Percentiles rank a stretch among this genome's conserved stretches.
Conservation (phyloP, 148 eudicot species). For the Camellia granthamiana region DNA sequence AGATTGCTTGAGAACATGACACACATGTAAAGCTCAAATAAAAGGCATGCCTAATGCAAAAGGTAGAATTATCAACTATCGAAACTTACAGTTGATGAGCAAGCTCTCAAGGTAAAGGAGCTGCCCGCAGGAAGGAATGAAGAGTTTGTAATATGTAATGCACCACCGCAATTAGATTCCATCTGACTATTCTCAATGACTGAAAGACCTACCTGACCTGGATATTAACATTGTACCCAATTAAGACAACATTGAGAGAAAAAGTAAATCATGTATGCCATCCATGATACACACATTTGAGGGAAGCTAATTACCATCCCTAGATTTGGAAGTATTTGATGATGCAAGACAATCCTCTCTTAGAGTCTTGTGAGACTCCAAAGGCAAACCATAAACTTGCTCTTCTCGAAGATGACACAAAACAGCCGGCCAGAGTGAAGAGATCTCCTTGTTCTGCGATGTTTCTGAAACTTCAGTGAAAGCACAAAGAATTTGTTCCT, state of each 20-base stretch:
- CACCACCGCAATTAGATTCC: conserved; percentile 14
- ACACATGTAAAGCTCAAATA: neutral
- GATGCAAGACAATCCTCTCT: conserved; percentile 28
- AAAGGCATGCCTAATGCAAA: neutral
- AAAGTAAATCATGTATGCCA: neutral
- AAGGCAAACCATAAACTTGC: conserved; percentile 48
- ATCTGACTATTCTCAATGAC: conserved; percentile 8
- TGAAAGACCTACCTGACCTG: conserved; percentile 37
- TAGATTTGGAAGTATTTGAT: conserved; percentile 25
- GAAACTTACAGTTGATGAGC: conserved; percentile 53
- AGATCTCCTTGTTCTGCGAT: conserved; percentile 36
- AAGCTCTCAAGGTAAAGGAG: conserved; percentile 34
- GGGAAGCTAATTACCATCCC: conserved; percentile 38
- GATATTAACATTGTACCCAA: conserved; percentile 14
- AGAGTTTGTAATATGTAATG: conserved; percentile 11
- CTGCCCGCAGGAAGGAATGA: neutral
- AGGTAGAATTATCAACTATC: neutral
- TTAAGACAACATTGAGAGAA: neutral
- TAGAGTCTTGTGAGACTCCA: conserved; percentile 25
- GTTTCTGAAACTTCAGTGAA: conserved; percentile 47
- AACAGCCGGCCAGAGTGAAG: conserved; percentile 66
- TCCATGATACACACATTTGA: neutral
- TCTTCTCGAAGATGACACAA: conserved; percentile 59
- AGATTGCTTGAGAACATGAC: neutral
- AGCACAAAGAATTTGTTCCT: conserved; percentile 51